phyloP scores from a whole-genome alignment of 495 filamentous ascomycete genomes.

The Cenococcum geophilum region DNA sequence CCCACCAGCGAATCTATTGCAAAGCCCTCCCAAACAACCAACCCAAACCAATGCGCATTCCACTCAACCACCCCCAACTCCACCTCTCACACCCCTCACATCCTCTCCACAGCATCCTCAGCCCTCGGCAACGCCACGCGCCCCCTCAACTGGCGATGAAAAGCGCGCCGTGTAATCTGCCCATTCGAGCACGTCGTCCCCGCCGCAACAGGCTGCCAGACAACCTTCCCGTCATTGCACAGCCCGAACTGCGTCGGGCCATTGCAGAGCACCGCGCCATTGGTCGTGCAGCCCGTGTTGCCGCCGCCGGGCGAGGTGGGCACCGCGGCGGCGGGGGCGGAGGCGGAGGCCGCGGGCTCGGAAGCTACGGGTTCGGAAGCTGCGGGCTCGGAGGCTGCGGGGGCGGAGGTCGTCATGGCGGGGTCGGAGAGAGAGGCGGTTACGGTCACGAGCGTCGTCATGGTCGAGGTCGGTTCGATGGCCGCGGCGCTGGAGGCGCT shows the following conservation, averaged over 20 bases:
- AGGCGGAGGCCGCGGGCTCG: no score
- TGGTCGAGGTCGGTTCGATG: neutral
- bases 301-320: neutral
- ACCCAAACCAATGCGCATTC: no score
- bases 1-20: neutral
- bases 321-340: neutral
- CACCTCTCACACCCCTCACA: neutral
- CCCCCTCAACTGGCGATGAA: neutral
- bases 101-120: neutral
- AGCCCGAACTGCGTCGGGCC: constrained; percentile 25
- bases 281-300: constrained; percentile 10
- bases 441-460: constrained; percentile 4
- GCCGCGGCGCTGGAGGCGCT: constrained; percentile 11
- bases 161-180: constrained; percentile 10
- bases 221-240: constrained; percentile 25
- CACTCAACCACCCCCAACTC: neutral
- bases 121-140: neutral
- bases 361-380: no score
- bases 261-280: constrained; percentile 24
- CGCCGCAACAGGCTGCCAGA: constrained; percentile 29
- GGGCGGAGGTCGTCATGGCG: no score
- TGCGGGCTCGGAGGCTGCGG: no score
- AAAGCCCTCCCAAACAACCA: no score
- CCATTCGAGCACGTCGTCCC: constrained; percentile 28
- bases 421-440: no score